Percentiles rank a stretch among this genome's conserved stretches.
These are phyloP conservation scores for Panus rudis DNA, from an alignment of 768 basidiomycete genomes.

Conservation along the genomic window DNA sequence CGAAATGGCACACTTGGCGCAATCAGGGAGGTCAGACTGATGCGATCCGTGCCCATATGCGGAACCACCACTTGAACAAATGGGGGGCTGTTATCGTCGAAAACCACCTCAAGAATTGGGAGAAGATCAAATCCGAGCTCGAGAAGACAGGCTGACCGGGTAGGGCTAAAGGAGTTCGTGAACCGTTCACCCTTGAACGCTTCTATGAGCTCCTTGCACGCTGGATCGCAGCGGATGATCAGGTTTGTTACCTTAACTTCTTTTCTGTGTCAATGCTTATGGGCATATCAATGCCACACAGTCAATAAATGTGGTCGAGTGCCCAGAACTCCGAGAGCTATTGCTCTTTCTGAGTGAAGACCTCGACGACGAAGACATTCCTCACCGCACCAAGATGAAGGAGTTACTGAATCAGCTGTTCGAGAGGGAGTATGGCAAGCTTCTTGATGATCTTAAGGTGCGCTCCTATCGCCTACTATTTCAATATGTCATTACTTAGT, in stretches of 20 bases:
- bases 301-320: slow-evolving; percentile 8
- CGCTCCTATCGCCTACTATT: background rate
- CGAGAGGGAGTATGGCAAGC: background rate
- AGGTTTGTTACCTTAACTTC: slow-evolving; percentile 4
- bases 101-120: background rate
- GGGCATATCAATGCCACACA: background rate
- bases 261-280: background rate
- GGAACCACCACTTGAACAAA: background rate
- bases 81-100: background rate
- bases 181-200: slow-evolving; percentile 11
- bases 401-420: slow-evolving; percentile 2
- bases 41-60: background rate
- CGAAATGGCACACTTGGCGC: background rate
- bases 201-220: slow-evolving; percentile 15
- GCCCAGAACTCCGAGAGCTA: slow-evolving; percentile 7
- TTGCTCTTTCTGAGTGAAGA: slow-evolving; percentile 5
- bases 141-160: background rate
- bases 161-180: background rate
- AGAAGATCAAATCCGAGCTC: background rate
- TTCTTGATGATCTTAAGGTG: slow-evolving; percentile 1
- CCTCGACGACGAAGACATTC: slow-evolving; percentile 3
- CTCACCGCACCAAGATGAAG: background rate
- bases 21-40: background rate
- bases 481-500: background rate
- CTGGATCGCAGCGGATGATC: slow-evolving; percentile 14